Conservation (phyloP, 441 rosid species). For the Raphanus hybrid region DNA sequence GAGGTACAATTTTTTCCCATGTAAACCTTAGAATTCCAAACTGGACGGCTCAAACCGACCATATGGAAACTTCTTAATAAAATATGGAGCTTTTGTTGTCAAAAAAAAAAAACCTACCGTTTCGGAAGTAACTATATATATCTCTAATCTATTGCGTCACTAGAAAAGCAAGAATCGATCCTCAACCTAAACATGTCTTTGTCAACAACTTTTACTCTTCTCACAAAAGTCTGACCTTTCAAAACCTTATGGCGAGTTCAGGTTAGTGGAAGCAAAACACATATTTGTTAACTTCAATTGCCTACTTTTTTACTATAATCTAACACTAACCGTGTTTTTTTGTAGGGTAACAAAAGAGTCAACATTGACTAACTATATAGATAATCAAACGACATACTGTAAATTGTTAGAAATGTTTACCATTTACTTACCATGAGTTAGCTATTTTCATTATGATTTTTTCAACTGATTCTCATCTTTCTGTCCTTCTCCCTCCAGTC, state of each 20-base stretch:
- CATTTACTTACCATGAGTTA: background rate
- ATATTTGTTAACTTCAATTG: background rate
- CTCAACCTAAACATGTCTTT: background rate
- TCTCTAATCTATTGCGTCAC: background rate
- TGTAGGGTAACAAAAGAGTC: background rate
- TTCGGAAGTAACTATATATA: background rate
- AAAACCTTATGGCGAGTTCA: background rate
- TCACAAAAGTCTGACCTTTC: background rate
- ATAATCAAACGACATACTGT: background rate
- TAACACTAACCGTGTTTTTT: too few relatives aligned
- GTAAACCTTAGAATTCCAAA: too few relatives aligned
- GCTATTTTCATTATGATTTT: background rate
- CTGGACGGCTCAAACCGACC: too few relatives aligned
- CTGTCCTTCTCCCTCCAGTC: background rate
- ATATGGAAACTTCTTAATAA: too few relatives aligned
- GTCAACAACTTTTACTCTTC: background rate
- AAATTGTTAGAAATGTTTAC: background rate
- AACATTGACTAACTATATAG: background rate
- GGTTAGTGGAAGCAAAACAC: background rate
- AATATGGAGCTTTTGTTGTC: too few relatives aligned
- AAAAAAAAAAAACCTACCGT: too few relatives aligned
- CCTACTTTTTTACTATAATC: background rate
- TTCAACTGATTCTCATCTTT: background rate
- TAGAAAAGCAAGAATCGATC: background rate
- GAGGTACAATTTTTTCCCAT: too few relatives aligned